These are phyloP conservation scores for Cucumis cinereus DNA, from an alignment of 306 rosid species.

Conservation along the genomic window DNA sequence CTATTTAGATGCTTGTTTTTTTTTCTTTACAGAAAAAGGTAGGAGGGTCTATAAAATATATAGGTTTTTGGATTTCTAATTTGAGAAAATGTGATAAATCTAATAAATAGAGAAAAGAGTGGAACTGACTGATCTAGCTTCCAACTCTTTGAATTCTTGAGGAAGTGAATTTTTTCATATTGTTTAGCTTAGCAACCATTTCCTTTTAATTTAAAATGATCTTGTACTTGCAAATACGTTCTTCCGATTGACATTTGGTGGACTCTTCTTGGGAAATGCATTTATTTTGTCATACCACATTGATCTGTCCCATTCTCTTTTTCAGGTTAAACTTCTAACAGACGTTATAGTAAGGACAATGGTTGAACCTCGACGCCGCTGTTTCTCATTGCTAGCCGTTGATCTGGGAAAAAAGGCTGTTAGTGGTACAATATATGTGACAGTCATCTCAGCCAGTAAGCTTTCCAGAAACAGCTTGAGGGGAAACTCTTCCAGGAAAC, in stretches of 20 bases:
- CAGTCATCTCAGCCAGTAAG: constrained; percentile 66
- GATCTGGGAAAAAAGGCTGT: constrained; percentile 65
- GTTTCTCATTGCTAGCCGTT: constrained; percentile 69
- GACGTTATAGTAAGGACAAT: constrained; percentile 75
- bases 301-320: background rate
- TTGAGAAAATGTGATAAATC: background rate
- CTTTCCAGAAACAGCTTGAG: constrained; percentile 55
- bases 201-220: background rate
- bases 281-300: background rate
- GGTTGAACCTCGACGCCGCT: constrained; percentile 97
- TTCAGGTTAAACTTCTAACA: constrained; percentile 63
- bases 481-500: constrained; percentile 46
- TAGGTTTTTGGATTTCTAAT: background rate
- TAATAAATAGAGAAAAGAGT: background rate
- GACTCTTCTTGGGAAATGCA: background rate
- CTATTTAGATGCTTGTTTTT: background rate
- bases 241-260: background rate
- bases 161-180: background rate
- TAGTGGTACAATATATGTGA: constrained; percentile 71
- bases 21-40: background rate
- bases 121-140: background rate
- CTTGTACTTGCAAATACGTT: background rate
- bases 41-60: background rate
- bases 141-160: background rate
- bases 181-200: background rate